Evolutionary conservation across 495 filamentous ascomycete species (phyloP), one percentile per base, ranked within the genome.

Genomic region (Amniculicola lignicola): DNA sequence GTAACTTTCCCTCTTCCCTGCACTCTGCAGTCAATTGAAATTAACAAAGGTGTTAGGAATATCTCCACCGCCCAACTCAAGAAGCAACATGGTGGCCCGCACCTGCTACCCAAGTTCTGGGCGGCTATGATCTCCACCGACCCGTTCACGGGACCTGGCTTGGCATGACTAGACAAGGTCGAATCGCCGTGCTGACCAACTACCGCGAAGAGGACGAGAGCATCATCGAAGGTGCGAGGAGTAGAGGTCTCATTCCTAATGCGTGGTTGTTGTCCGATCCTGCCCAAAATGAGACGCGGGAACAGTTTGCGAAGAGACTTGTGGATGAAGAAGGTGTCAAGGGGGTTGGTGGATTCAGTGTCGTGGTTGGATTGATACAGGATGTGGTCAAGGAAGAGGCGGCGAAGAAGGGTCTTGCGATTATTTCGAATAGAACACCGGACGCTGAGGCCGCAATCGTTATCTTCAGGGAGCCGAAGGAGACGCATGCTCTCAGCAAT

Each of bases 111-210:
- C 67, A 86, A 59, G 75, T 89, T 58, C 79, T 88, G 21, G 84
- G 79, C 22, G 85, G 84, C 36, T 80, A 83, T 49, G 86, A 89
- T 65, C 76, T 89, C 11, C 79, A 84, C 12, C 78, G 85, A 15
- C 59, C 77, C 12, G 81, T 76, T 19, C 80, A 82, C 45, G 93
- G 93, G 21, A 97, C 94, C 38, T 99, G 94, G 93, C 82, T 97
- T 50, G 93, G 90, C 24, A 79, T 99, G 57, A 96, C 90, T 33
- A 82, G 77, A 53, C 74, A 84, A 27, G 93, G 93, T 14, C 88
- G 88, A 55, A 72, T 99, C 41, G 91, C 94, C 11, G 84, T 94
- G 29, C 78, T 99, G 29, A 97, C 94, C 48, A 99, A 99, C 75
- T 96, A 90, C 67, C 86, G 89, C 47, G 93, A 97, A 74, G 77